Conservation (phyloP, 164 flowering plant genomes). For the Magnolia sinica region DNA sequence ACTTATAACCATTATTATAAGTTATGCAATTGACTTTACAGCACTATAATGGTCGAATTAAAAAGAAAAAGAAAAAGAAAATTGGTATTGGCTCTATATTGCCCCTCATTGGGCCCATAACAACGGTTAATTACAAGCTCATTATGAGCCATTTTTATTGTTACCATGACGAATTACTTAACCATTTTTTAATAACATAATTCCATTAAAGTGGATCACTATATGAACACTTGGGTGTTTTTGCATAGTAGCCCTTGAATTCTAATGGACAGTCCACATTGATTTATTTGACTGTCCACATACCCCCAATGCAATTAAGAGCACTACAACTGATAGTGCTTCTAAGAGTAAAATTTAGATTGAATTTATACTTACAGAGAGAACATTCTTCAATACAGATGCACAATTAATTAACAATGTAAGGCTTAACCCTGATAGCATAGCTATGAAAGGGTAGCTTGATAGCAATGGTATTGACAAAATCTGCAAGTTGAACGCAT, state of each 20-base stretch:
- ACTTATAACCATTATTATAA: too few species aligned
- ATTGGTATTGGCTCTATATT: too few species aligned
- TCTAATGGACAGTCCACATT: not conserved
- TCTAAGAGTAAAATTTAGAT: not conserved
- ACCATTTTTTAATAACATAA: too few species aligned
- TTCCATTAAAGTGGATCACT: not conserved
- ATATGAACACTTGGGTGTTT: not conserved
- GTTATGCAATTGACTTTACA: too few species aligned
- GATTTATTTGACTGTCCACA: not conserved
- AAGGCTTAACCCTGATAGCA: constrained; percentile 49
- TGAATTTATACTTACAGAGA: constrained; percentile 47
- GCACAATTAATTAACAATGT: constrained; percentile 42
- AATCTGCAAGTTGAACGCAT: constrained; percentile 27
- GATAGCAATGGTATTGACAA: constrained; percentile 49
- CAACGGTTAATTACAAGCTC: too few species aligned
- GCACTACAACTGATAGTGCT: not conserved
- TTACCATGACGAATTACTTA: too few species aligned
- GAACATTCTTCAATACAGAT: constrained; percentile 54
- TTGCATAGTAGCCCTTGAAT: not conserved
- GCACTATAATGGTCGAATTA: too few species aligned
- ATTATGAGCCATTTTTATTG: too few species aligned
- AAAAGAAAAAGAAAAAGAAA: too few species aligned
- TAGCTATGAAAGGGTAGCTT: constrained; percentile 58
- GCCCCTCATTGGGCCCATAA: too few species aligned
- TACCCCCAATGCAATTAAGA: not conserved